Conservation (phyloP, 2,329 filamentous ascomycete genomes). For the Byssoonygena ceratinophila region DNA sequence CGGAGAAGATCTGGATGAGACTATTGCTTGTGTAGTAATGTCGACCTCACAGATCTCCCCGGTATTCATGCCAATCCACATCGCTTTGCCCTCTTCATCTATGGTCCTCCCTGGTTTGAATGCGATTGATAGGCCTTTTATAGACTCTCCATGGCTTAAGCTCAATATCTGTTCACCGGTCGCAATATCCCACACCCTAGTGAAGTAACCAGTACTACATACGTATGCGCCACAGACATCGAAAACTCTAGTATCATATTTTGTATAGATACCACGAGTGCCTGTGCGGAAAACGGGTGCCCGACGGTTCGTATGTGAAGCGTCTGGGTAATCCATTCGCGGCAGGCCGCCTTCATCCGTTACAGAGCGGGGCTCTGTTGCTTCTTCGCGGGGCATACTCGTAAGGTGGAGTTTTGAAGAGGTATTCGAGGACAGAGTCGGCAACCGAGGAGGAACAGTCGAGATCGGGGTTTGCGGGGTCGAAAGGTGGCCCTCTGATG, state of each 20-base stretch:
- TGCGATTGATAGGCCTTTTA: conserved; percentile 67
- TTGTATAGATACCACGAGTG: conserved; percentile 65
- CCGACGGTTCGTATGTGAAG: conserved; percentile 71
- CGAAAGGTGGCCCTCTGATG: conserved; percentile 12
- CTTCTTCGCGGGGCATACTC: conserved; percentile 32
- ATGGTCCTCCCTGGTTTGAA: conserved; percentile 76
- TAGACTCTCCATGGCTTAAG: conserved; percentile 70
- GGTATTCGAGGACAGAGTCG: not conserved
- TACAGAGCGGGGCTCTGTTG: conserved; percentile 38
- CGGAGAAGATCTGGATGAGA: conserved; percentile 62
- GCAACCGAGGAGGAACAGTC: conserved; percentile 18
- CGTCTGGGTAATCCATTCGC: conserved; percentile 65
- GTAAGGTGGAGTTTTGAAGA: conserved; percentile 10
- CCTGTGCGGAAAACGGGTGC: conserved; percentile 65
- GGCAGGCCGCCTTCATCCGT: conserved; percentile 43
- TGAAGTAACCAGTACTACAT: conserved; percentile 77
- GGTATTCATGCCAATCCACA: conserved; percentile 84
- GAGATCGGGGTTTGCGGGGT: conserved; percentile 17
- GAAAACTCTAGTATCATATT: conserved; percentile 76
- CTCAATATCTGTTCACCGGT: conserved; percentile 75
- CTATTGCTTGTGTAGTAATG: conserved; percentile 59
- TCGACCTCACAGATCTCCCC: conserved; percentile 89
- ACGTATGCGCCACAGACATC: conserved; percentile 81
- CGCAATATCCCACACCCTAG: conserved; percentile 74
- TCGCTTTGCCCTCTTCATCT: conserved; percentile 64